A percentile compares a stretch with the other conserved stretches of the same genome.
Conservation (phyloP, 208 protist species). For the Angomonas ambiguus region DNA sequence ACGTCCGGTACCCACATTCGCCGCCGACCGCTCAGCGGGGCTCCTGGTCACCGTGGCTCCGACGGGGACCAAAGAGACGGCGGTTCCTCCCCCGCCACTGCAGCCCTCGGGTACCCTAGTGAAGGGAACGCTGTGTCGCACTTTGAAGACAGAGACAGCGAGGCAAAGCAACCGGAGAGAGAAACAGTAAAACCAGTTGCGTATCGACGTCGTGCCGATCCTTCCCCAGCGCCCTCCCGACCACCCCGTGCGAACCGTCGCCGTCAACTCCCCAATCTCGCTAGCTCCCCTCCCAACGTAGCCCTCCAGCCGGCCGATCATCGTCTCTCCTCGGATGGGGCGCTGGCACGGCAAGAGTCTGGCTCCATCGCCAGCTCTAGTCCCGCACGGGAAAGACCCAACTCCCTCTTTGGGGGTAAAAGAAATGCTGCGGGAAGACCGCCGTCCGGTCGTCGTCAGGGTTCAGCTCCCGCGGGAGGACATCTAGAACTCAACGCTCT, state of each 20-base stretch:
- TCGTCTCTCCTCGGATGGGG: not conserved
- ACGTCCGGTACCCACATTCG: constrained; percentile 75
- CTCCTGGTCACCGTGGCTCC: constrained; percentile 10
- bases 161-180: not conserved
- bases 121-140: not conserved
- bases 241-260: constrained; percentile 27
- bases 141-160: not conserved
- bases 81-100: constrained; percentile 3
- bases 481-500: not conserved
- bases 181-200: not conserved
- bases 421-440: not conserved
- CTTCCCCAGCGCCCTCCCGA: constrained; percentile 46
- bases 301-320: constrained; percentile 5
- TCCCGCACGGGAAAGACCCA: not conserved
- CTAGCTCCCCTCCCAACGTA: constrained; percentile 6
- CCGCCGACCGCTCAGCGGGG: constrained; percentile 56
- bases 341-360: not conserved
- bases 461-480: constrained; percentile 1
- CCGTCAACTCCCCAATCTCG: constrained; percentile 10
- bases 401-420: not conserved
- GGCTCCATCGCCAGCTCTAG: not conserved
- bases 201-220: constrained; percentile 18
- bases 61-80: not conserved
- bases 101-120: not conserved
- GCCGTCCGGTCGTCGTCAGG: constrained; percentile 8